These are phyloP conservation scores for Trichoderma asperellum DNA, from an alignment of 2,329 filamentous ascomycete genomes.

Conservation along the genomic window DNA sequence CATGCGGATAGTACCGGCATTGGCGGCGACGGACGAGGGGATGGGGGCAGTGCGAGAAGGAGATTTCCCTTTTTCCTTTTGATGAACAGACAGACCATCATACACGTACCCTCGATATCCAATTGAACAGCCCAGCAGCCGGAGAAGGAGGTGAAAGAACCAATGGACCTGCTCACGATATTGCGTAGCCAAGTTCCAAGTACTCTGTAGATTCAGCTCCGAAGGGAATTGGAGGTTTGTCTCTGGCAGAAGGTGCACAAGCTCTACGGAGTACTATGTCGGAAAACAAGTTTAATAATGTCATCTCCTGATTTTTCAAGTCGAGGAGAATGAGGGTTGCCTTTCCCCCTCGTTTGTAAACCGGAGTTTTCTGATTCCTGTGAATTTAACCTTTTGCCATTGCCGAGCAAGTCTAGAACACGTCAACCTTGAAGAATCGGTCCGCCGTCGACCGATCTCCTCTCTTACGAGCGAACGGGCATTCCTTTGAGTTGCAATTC, in stretches of 20 bases:
- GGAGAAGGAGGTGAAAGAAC: not conserved
- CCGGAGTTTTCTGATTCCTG: constrained; percentile 12
- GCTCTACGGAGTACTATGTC: constrained; percentile 20
- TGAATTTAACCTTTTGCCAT: constrained; percentile 19
- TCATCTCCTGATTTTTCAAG: not conserved
- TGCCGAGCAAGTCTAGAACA: constrained; percentile 19
- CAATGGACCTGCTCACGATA: constrained; percentile 8
- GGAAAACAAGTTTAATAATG: constrained; percentile 23
- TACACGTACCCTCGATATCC: constrained; percentile 5
- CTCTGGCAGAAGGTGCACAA: constrained; percentile 1
- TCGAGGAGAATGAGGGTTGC: not conserved
- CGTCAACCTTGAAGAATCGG: not conserved
- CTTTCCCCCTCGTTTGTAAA: constrained; percentile 11
- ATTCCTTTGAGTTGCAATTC: not conserved
- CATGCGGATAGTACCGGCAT: not conserved
- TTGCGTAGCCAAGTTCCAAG: constrained; percentile 7
- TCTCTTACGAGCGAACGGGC: constrained; percentile 17
- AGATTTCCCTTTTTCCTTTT: not conserved
- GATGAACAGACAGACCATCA: constrained; percentile 2
- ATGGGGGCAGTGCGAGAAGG: not conserved
- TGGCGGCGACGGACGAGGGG: not conserved
- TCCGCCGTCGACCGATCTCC: constrained; percentile 12
- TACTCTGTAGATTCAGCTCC: not conserved
- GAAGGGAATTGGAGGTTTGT: not conserved
- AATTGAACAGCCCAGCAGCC: not conserved